Evolutionary conservation across 805 yeast genomes (phyloP).

Genomic region (Ogataea ganodermae): DNA sequence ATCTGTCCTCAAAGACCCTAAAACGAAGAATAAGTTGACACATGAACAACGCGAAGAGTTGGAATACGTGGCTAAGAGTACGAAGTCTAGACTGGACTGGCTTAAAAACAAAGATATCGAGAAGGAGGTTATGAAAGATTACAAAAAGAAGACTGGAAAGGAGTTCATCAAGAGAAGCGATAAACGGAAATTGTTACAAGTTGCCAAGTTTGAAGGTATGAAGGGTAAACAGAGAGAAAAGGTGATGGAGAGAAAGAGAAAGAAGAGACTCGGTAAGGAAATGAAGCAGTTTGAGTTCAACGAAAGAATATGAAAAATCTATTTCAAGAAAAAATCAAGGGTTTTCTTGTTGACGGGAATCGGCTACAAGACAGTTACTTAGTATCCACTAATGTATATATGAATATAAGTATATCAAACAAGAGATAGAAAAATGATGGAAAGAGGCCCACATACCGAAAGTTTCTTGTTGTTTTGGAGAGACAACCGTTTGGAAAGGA

Average conservation of each 20-base stretch:
- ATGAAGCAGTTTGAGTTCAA: slow-evolving; percentile 48
- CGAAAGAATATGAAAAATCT: background rate
- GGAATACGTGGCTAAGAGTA: slow-evolving; percentile 59
- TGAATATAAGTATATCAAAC: slow-evolving; percentile 5
- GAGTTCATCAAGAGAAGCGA: slow-evolving; percentile 68
- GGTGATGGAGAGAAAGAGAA: slow-evolving; percentile 84
- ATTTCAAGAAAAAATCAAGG: background rate
- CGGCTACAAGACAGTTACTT: background rate
- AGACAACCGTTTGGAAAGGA: no score
- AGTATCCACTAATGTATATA: background rate
- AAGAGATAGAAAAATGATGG: background rate
- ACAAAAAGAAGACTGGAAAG: slow-evolving; percentile 56
- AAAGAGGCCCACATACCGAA: background rate
- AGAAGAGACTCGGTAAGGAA: slow-evolving; percentile 81
- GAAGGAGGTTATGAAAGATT: slow-evolving; percentile 59
- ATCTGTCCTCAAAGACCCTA: slow-evolving; percentile 55
- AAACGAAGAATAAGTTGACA: slow-evolving; percentile 40
- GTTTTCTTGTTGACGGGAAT: background rate
- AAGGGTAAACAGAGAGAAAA: slow-evolving; percentile 71
- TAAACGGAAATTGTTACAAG: slow-evolving; percentile 70
- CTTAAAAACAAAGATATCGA: slow-evolving; percentile 77
- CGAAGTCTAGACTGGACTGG: slow-evolving; percentile 66
- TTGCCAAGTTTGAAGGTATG: slow-evolving; percentile 77
- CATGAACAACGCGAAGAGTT: slow-evolving; percentile 52
- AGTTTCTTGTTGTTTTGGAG: background rate